These are phyloP conservation scores for Fomitopsis palustris DNA, from an alignment of 1,284 basidiomycete species.

Conservation along the genomic window DNA sequence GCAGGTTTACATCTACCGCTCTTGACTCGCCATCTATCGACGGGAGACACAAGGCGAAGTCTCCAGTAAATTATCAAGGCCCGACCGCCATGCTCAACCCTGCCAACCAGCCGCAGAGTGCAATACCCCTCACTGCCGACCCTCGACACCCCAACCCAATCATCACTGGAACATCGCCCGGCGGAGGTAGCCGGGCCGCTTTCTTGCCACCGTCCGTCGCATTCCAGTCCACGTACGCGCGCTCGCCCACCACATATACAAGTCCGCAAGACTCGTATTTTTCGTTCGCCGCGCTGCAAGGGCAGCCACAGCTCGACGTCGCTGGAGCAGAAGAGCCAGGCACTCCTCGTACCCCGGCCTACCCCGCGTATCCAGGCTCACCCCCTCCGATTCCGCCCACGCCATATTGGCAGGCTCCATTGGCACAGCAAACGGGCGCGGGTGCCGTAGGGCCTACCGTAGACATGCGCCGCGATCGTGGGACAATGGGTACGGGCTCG, in stretches of 20 bases:
- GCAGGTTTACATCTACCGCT: constrained; percentile 51
- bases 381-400: constrained; percentile 43
- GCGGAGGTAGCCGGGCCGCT: constrained; percentile 19
- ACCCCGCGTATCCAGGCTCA: constrained; percentile 58
- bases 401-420: constrained; percentile 52
- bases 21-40: constrained; percentile 18
- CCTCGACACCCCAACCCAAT: constrained; percentile 19
- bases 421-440: constrained; percentile 40
- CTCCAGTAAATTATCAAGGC: constrained; percentile 36
- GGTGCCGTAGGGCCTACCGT: constrained; percentile 53
- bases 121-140: constrained; percentile 13
- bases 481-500: constrained; percentile 21
- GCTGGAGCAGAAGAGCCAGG: constrained; percentile 12
- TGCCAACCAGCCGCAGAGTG: constrained; percentile 25
- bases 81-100: constrained; percentile 32
- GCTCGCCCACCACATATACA: constrained; percentile 48
- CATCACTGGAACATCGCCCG: constrained; percentile 9
- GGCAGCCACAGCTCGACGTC: constrained; percentile 19
- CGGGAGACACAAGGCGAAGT: constrained; percentile 16
- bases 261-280: constrained; percentile 24
- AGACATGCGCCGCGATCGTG: constrained; percentile 55
- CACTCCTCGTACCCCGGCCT: constrained; percentile 60
- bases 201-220: constrained; percentile 39
- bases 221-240: constrained; percentile 33
- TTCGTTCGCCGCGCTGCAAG: constrained; percentile 13